Evolutionary conservation across 495 filamentous ascomycete genomes (phyloP), one percentile per base, ranked within the genome.

Genomic region (Tuber brumale): DNA sequence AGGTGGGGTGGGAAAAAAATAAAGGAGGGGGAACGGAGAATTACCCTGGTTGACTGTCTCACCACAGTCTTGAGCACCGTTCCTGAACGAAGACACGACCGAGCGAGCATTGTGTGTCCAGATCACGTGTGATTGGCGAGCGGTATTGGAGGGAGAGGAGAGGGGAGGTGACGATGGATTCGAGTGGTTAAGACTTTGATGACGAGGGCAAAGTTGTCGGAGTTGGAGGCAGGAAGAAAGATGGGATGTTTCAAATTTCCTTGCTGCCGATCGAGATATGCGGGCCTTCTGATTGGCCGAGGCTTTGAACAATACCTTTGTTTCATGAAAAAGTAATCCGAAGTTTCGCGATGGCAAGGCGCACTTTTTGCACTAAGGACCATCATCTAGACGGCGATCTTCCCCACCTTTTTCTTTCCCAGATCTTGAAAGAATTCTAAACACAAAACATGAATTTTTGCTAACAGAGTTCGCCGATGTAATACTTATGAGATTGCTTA

Each of bases 31-130:
- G 48, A 27, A 18, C 41, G 35, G 61, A 10, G 57, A 76, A 75
- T 72, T 46, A 82, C 81, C 80, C 77, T 82, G 74, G 80, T 77
- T 61, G 80, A 74, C 74, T 82, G 75, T 45, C 76, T 77, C 70
- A 73, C 88, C 79, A 87, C 90, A 85, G 90, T 87, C 86, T 90
- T 92, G 86, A 92, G 86, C 81, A 90, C 87, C 88, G 93, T 93
- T 88, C 90, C 88, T 84, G 91, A 88, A 85, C 93, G 93, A 87
- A 94, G 86, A 84, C 88, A 89, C 84, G 93, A 92, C 86, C 93
- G 90, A 86, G 92, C 91, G 89, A 97, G 88, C 94, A 97, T 97
- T 83, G 83, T 90, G 86, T 57, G 74, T 61, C 77, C 72, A 66
- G 72, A 69, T 69, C 45, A 70, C 70, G 72, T 72, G 31, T 70